Conservation (phyloP, 148 eudicot genomes). For the Rhododendron griersonianum region DNA sequence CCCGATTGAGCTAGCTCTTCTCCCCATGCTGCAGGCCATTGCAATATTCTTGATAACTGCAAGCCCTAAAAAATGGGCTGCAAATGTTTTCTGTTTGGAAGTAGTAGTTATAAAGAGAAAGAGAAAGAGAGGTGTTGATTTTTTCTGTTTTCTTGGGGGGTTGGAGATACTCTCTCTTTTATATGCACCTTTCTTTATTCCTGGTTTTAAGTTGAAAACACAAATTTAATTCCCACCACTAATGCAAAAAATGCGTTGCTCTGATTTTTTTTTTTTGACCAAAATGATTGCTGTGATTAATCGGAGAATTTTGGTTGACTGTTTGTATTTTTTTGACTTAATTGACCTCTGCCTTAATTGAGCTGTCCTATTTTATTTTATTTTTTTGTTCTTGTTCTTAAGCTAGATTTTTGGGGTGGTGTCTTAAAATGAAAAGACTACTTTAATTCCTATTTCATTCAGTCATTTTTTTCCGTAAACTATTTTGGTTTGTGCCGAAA, state of each 20-base stretch:
- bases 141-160: neutral
- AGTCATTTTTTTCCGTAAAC: neutral
- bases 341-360: neutral
- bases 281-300: neutral
- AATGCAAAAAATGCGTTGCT: neutral
- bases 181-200: neutral
- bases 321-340: neutral
- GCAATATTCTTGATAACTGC: neutral
- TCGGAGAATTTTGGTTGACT: neutral
- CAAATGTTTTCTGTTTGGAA: neutral
- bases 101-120: neutral
- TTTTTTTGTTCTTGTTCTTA: neutral
- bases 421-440: neutral
- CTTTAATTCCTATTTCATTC: neutral
- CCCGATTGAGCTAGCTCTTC: conserved; percentile 7
- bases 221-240: neutral
- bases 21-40: conserved; percentile 3
- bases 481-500: too few relatives aligned
- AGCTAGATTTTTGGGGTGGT: neutral
- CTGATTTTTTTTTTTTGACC: neutral
- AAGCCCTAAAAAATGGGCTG: conserved; percentile 1
- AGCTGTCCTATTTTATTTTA: too few relatives aligned
- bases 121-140: neutral
- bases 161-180: neutral
- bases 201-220: neutral